Percentiles rank a stretch among this genome's conserved stretches.
These are phyloP conservation scores for Herpetomonas muscarum DNA, from an alignment of 208 protist genomes.

Conservation along the genomic window DNA sequence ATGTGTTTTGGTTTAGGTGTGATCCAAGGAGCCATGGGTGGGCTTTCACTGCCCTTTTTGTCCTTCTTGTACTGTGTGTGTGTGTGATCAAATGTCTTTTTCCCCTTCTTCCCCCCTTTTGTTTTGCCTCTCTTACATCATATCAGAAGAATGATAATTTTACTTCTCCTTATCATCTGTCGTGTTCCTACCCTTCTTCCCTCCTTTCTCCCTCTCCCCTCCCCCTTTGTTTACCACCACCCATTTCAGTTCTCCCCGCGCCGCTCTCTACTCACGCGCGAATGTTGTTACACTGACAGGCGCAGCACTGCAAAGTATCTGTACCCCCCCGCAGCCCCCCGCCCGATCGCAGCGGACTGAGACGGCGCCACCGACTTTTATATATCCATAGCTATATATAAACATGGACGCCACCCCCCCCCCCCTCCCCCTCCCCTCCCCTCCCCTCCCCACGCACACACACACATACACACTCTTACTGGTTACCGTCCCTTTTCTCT, in stretches of 20 bases:
- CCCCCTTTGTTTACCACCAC: background rate
- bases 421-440: no score
- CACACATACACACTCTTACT: no score
- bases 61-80: background rate
- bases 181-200: background rate
- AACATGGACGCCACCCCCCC: no score
- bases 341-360: no score
- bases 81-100: background rate
- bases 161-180: background rate
- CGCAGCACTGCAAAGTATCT: background rate
- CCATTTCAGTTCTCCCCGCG: conserved; percentile 1
- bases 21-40: background rate
- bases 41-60: background rate
- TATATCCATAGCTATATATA: no score
- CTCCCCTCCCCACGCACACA: no score
- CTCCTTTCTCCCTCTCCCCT: background rate
- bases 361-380: no score
- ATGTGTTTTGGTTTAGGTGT: background rate
- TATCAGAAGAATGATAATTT: background rate
- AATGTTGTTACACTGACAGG: background rate
- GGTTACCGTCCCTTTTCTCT: no score
- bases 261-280: background rate
- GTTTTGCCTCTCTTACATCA: background rate
- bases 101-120: background rate
- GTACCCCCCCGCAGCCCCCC: no score